phyloP scores from a whole-genome alignment of 2,329 filamentous ascomycete species.

The Tolypocladium amazonense region DNA sequence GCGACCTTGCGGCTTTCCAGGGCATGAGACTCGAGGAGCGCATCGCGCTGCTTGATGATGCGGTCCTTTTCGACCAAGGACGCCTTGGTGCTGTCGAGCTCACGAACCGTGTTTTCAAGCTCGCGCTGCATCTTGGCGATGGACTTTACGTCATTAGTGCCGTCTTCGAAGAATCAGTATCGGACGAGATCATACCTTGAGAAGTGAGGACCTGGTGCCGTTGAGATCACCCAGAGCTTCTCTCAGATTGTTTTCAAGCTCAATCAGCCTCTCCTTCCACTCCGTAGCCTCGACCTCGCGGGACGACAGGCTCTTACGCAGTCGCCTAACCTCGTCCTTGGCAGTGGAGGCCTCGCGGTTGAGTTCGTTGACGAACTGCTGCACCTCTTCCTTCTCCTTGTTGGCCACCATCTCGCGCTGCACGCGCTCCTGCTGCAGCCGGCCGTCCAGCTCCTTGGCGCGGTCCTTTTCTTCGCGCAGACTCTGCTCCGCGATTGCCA shows the following conservation, averaged over 20 bases:
- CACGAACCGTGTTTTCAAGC: constrained; percentile 71
- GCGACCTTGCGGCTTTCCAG: constrained; percentile 76
- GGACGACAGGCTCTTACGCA: constrained; percentile 73
- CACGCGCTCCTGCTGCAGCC: constrained; percentile 68
- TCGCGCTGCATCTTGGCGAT: constrained; percentile 83
- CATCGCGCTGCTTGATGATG: constrained; percentile 80
- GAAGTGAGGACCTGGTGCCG: constrained; percentile 73
- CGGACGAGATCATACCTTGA: constrained; percentile 47
- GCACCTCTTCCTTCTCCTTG: constrained; percentile 88
- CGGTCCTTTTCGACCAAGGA: constrained; percentile 83
- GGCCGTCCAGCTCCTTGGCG: constrained; percentile 58
- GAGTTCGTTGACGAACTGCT: constrained; percentile 85
- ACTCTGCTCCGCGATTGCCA: constrained; percentile 68
- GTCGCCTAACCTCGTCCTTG: constrained; percentile 74
- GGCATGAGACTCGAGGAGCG: constrained; percentile 76
- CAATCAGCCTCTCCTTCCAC: constrained; percentile 83
- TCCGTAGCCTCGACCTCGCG: constrained; percentile 82
- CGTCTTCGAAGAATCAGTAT: not conserved
- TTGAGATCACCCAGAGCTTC: constrained; percentile 81
- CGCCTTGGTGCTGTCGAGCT: constrained; percentile 68
- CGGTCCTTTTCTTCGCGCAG: constrained; percentile 80
- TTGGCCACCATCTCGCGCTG: constrained; percentile 80
- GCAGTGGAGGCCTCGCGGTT: constrained; percentile 72
- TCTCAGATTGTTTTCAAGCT: constrained; percentile 80
- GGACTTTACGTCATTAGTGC: constrained; percentile 34